Base-by-base conservation (phyloP, 805 yeast species). In the Ogataea henricii region DNA sequence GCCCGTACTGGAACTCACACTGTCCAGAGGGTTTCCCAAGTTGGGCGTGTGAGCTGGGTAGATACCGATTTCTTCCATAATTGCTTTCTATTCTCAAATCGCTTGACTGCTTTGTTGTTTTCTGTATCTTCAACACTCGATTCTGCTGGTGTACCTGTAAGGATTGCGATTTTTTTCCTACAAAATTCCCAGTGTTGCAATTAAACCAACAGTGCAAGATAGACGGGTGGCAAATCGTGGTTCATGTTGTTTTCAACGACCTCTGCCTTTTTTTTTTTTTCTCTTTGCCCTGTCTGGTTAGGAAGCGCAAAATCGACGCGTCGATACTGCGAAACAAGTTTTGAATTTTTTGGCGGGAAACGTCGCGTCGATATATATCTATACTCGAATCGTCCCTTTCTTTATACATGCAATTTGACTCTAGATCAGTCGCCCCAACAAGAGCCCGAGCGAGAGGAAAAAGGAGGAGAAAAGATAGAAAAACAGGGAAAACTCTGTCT, bases 61-160 rank as follows among this genome's bases (percentile, higher is more conserved):
- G 47, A 82, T 80, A 17, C 87, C 87, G 42, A 82, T 69, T 68
- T 82, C 87, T 66, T 82, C 87, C 87, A 82, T 82, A 8, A 8
- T 50, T 35, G 26, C 17, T 17, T 8, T 18, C 14, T n/a, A 7
- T 6, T 12, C 6, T 27, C 14, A 13, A 12, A n/a, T 12, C 14
- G 5, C 14, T 10, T 12, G 17, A 14, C 13, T 17, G 23, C 21
- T 34, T 34, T 10, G 37, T 17, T 30, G 22, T 18, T 6, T n/a
- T 13, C n/a, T 27, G 5, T 6, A 12, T 12, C 13, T 5, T 35
- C 27, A 26, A 39, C 14, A 4, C 40, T 37, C 5, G 32, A 37
- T 14, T 14, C 40, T 23, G 40, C 30, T 23, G 40, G 40, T 14
- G 27, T 23, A 25, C 12, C 40, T 37, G 25, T 39, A 26, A 17